phyloP scores from a whole-genome alignment of 306 rosid species.

The Phaseolus lunatus region DNA sequence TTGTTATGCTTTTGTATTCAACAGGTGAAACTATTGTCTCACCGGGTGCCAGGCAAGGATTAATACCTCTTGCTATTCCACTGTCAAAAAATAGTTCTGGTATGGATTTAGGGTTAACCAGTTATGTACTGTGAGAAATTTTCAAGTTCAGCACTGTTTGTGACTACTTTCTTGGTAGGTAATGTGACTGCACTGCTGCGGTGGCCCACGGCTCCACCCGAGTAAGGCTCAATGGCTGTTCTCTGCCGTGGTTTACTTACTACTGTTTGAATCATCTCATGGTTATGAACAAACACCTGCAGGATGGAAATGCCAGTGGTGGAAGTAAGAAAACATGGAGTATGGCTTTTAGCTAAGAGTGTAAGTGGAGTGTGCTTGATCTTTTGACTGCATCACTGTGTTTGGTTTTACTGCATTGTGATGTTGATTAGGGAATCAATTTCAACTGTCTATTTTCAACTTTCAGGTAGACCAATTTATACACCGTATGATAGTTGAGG shows the following conservation, averaged over 20 bases:
- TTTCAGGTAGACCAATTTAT: conserved; percentile 88
- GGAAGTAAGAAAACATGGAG: conserved; percentile 87
- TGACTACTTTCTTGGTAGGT: conserved; percentile 55
- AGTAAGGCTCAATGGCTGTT: conserved; percentile 54
- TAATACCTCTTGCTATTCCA: conserved; percentile 82
- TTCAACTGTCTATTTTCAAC: conserved; percentile 30
- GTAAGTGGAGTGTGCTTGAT: conserved; percentile 58
- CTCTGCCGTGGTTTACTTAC: conserved; percentile 16
- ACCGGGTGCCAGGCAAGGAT: conserved; percentile 85
- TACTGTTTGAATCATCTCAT: conserved; percentile 41
- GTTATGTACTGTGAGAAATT: conserved; percentile 8
- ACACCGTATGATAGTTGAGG: conserved; percentile 89
- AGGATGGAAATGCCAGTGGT: conserved; percentile 97
- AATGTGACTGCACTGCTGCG: conserved; percentile 79
- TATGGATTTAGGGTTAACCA: conserved; percentile 39
- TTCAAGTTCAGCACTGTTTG: conserved; percentile 34
- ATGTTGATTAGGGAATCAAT: conserved; percentile 16
- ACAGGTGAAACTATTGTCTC: conserved; percentile 86
- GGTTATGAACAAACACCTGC: conserved; percentile 36
- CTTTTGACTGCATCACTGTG: background rate
- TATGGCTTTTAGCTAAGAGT: conserved; percentile 91
- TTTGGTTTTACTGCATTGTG: conserved; percentile 22
- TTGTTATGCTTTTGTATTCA: conserved; percentile 22
- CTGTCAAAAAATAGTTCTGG: conserved; percentile 77
- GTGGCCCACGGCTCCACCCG: conserved; percentile 98